phyloP scores from a whole-genome alignment of 495 filamentous ascomycete species.

The Xylaria curta region DNA sequence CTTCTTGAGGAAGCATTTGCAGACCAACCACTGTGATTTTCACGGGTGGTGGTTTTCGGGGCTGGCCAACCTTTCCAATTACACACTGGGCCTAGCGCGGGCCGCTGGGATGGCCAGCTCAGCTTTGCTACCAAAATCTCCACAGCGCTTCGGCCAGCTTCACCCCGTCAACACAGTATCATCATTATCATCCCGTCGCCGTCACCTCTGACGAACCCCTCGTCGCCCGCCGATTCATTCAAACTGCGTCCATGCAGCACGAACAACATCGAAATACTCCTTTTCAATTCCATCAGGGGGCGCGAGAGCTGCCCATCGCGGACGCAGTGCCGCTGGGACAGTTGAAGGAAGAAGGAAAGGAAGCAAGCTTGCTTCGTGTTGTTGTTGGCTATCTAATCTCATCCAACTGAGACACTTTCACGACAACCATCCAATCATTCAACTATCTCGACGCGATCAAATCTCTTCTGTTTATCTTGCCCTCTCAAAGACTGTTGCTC shows the following conservation, averaged over 20 bases:
- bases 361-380: neutral
- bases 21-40: slow-evolving; percentile 22
- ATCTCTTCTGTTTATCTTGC: neutral
- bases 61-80: slow-evolving; percentile 37
- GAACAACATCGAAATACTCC: neutral
- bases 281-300: neutral
- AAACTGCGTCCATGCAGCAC: neutral
- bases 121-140: slow-evolving; percentile 14
- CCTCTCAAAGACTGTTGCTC: neutral
- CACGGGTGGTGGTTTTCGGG: slow-evolving; percentile 11
- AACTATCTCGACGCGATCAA: neutral
- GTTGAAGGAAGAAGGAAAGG: neutral
- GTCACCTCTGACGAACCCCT: slow-evolving; percentile 1
- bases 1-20: slow-evolving; percentile 1
- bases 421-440: neutral
- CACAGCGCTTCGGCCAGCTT: slow-evolving; percentile 10
- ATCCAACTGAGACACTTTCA: neutral
- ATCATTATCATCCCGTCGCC: slow-evolving; percentile 6
- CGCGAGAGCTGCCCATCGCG: slow-evolving; percentile 18
- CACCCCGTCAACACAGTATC: slow-evolving; percentile 8
- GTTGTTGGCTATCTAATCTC: neutral
- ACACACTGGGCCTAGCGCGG: slow-evolving; percentile 8
- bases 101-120: slow-evolving; percentile 26
- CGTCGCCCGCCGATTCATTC: neutral
- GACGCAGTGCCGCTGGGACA: slow-evolving; percentile 21